phyloP scores from a whole-genome alignment of 352 stramenopile species.

The Pythium sp. region DNA sequence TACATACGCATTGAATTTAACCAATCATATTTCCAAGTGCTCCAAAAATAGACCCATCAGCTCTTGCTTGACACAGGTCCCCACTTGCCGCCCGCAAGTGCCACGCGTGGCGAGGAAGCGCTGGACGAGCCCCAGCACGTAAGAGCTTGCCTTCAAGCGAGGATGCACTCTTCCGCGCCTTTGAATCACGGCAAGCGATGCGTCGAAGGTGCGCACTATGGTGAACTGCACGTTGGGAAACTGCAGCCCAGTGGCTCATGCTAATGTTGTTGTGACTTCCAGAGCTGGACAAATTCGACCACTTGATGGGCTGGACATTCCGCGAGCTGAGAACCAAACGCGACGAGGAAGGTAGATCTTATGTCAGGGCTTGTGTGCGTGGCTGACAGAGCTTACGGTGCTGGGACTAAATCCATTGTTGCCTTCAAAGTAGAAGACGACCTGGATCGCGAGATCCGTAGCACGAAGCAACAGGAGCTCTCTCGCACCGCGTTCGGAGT shows the following conservation, averaged over 20 bases:
- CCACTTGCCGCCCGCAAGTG: neutral
- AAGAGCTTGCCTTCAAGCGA: neutral
- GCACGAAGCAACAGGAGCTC: slow-evolving; percentile 24
- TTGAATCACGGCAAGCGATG: slow-evolving; percentile 27
- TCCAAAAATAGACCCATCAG: slow-evolving; percentile 4
- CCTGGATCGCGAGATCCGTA: slow-evolving; percentile 8
- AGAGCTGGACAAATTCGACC: slow-evolving; percentile 60
- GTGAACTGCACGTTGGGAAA: neutral
- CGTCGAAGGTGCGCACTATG: slow-evolving; percentile 19
- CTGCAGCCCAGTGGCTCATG: neutral
- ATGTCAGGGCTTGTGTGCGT: neutral
- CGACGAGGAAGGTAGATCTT: slow-evolving; percentile 16
- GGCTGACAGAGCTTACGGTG: neutral
- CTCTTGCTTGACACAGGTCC: neutral
- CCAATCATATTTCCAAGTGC: too few relatives aligned
- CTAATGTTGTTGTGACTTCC: neutral
- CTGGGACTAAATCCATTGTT: neutral
- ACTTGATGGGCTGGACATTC: slow-evolving; percentile 64
- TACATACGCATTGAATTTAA: too few relatives aligned
- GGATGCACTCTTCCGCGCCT: slow-evolving; percentile 16
- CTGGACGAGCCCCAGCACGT: neutral
- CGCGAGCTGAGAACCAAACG: slow-evolving; percentile 22
- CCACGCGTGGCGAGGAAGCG: neutral
- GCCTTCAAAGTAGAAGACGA: slow-evolving; percentile 11
- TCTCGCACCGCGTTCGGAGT: slow-evolving; percentile 36